Conservation (phyloP, 2,329 filamentous ascomycete genomes). For the Fusarium odoratissimum region DNA sequence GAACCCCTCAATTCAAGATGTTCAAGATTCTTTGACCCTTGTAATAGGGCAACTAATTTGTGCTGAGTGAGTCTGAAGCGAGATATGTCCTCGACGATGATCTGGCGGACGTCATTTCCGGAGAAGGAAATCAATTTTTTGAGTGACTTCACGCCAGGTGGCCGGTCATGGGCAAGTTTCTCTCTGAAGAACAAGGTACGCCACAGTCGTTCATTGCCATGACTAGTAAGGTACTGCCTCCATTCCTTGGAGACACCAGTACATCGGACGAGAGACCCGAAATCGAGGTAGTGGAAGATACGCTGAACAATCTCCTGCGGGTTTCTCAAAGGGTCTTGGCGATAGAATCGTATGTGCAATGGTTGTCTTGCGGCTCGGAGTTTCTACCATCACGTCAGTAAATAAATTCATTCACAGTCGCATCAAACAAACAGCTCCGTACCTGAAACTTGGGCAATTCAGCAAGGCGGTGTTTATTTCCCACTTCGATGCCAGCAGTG, state of each 20-base stretch:
- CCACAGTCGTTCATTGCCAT: constrained; percentile 48
- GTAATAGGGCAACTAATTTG: constrained; percentile 45
- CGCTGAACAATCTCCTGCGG: constrained; percentile 52
- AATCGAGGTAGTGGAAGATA: constrained; percentile 51
- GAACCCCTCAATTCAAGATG: constrained; percentile 36
- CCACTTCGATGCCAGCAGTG: constrained; percentile 53
- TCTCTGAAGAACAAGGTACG: constrained; percentile 46
- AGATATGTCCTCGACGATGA: constrained; percentile 43
- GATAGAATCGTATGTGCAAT: constrained; percentile 49
- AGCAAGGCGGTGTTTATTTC: constrained; percentile 42
- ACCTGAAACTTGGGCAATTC: constrained; percentile 51
- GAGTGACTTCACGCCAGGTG: constrained; percentile 42
- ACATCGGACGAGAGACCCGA: constrained; percentile 49
- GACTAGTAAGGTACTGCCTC: constrained; percentile 46
- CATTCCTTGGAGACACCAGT: constrained; percentile 50
- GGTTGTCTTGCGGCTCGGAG: constrained; percentile 51
- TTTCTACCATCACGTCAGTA: constrained; percentile 45
- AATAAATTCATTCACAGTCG: not conserved
- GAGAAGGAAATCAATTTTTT: constrained; percentile 49
- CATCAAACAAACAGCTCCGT: not conserved
- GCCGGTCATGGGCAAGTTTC: constrained; percentile 31
- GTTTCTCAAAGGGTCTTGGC: constrained; percentile 51
- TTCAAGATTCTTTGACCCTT: constrained; percentile 45
- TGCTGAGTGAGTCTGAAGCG: constrained; percentile 47
- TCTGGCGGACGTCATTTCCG: constrained; percentile 46